A percentile compares a stretch with the other conserved stretches of the same genome.
Conservation (phyloP, 257 asterid species). For the Nicotiana benthamiana region DNA sequence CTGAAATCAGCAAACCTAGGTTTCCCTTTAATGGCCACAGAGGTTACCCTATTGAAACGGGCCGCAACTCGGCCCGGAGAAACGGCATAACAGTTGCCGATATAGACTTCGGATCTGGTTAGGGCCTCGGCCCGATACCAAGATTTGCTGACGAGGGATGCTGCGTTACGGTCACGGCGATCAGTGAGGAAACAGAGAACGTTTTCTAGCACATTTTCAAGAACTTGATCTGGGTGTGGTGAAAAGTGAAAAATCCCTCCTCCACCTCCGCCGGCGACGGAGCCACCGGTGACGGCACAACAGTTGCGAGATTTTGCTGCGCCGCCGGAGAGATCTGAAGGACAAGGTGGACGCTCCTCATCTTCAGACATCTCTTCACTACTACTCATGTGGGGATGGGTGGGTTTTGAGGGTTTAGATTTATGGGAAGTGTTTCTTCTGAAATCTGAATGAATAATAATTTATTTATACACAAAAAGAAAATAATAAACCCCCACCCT, state of each 20-base stretch:
- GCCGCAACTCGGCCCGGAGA: slow-evolving; percentile 31
- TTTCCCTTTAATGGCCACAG: slow-evolving; percentile 37
- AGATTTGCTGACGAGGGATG: slow-evolving; percentile 42
- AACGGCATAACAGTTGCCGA: slow-evolving; percentile 46
- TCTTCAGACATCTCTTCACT: slow-evolving; percentile 40
- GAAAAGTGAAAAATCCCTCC: slow-evolving; percentile 8
- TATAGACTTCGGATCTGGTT: slow-evolving; percentile 46
- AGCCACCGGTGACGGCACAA: neutral
- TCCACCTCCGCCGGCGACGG: neutral
- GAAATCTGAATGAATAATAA: slow-evolving; percentile 6
- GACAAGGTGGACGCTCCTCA: slow-evolving; percentile 17
- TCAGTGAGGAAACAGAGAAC: slow-evolving; percentile 42
- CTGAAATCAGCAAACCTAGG: slow-evolving; percentile 50
- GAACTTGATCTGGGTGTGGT: slow-evolving; percentile 34
- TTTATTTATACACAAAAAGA: neutral
- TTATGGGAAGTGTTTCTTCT: slow-evolving; percentile 5
- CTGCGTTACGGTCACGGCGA: slow-evolving; percentile 45
- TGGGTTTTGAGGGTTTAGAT: slow-evolving; percentile 10
- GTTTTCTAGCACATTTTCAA: slow-evolving; percentile 44
- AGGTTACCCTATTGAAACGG: slow-evolving; percentile 32
- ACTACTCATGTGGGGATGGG: slow-evolving; percentile 21
- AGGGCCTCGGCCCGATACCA: slow-evolving; percentile 45
- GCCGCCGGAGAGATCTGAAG: slow-evolving; percentile 23
- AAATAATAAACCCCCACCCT: neutral
- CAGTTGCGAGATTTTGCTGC: slow-evolving; percentile 13